Base-by-base conservation (phyloP, 345 rosid genomes). In the Mallotus nudiflorus region DNA sequence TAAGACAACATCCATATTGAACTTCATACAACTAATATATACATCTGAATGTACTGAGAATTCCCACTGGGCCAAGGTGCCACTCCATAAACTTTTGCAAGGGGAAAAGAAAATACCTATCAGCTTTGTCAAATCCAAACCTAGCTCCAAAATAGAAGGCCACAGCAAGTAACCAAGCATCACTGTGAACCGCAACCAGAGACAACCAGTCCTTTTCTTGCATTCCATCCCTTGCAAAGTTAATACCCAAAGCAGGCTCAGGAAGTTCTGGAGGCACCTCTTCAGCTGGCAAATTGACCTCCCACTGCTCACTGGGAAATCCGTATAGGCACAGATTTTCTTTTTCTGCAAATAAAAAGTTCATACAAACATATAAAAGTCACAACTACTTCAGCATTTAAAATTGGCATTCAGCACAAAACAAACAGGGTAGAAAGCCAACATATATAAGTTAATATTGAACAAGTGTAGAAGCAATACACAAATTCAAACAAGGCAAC, bases 241-340 rank as follows among this genome's bases (percentile, higher is more conserved):
- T 73, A 62, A 73, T 73, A 33, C 76, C 76, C 51, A 73, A 51
- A 20, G 77, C 77, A 66, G 77, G 77, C 61, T 73, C 77, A 0
- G 77, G 77, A 73, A 73, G 71, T 66, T 73, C 77, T 33, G 77
- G 77, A 59, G 77, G 77, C 14, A 73, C 77, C 77, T 73, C 76
- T 65, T 73, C 76, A 27, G 76, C 76, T 0, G 76, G 76, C 28
- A 73, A 65, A 65, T 73, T 73, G 60, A 73, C 71, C 62, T 73
- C 77, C 77, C 77, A 73, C 67, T 73, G 77, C 54, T 73, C 77
- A 29, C 71, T 49, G 7, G 77, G 77, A 66, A 73, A 73, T 66
- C 77, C 77, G 15, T 73, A 73, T 16, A 73, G 62, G 39, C 77
- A 73, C 16, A 73, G 77, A 60, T 73, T 73, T 59, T 73, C 77